Conservation (phyloP, 192 early-diverging fungal genomes). For the Spizellomyces punctatus region DNA sequence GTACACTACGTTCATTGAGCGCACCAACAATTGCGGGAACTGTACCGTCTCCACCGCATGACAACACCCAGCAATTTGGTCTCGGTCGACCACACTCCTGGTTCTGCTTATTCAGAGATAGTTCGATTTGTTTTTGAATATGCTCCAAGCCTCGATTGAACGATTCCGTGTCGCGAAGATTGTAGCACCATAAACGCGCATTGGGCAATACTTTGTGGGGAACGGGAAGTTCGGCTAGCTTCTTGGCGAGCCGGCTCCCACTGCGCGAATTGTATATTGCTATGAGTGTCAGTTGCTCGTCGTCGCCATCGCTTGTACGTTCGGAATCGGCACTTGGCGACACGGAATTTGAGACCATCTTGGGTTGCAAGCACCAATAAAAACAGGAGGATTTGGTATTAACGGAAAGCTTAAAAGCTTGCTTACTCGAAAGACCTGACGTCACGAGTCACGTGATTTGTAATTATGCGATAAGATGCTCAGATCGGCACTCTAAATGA, state of each 20-base stretch:
- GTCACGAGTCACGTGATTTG: no score
- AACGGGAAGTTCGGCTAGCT: not conserved
- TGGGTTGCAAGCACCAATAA: no score
- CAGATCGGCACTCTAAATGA: no score
- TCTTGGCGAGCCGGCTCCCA: constrained; percentile 3
- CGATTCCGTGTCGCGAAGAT: not conserved
- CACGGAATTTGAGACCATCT: no score
- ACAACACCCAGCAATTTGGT: constrained; percentile 8
- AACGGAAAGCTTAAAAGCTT: no score
- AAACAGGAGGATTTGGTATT: no score
- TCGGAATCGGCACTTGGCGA: no score
- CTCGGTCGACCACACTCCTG: not conserved
- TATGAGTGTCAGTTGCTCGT: constrained; percentile 1
- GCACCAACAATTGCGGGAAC: constrained; percentile 8
- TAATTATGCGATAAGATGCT: no score
- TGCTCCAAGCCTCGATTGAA: constrained; percentile 2
- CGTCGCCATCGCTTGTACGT: not conserved
- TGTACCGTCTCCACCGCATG: constrained; percentile 24
- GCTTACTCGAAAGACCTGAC: no score
- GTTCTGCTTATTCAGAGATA: no score
- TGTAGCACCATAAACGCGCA: constrained; percentile 9
- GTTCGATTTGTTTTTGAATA: not conserved
- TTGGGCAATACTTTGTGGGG: not conserved
- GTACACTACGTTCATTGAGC: constrained; percentile 7
- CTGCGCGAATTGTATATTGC: constrained; percentile 17